Conservation (phyloP, 768 basidiomycete genomes). For the Lactarius evosmus region DNA sequence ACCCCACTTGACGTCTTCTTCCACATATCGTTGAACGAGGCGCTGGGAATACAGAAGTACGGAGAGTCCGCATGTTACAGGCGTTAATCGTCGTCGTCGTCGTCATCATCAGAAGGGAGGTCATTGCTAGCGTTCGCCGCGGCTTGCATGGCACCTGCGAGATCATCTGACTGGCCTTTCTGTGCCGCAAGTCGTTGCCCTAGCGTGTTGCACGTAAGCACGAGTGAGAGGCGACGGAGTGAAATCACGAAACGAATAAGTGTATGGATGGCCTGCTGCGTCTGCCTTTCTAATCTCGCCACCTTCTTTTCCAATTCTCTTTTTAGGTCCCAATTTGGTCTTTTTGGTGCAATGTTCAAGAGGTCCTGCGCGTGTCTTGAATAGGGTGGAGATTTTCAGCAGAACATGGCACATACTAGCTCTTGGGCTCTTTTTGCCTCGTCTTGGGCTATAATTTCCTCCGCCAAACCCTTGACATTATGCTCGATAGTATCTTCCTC, state of each 20-base stretch:
- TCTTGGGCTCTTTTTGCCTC: conserved; percentile 83
- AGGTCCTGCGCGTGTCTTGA: conserved; percentile 58
- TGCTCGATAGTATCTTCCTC: conserved; percentile 87
- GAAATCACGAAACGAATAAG: conserved; percentile 68
- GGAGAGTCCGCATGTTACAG: conserved; percentile 1
- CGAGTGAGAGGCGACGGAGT: neutral
- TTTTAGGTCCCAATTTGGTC: conserved; percentile 95
- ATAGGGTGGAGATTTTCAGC: conserved; percentile 4
- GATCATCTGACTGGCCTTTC: conserved; percentile 74
- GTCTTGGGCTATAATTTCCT: conserved; percentile 82
- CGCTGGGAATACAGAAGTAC: conserved; percentile 4
- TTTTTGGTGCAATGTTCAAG: conserved; percentile 96
- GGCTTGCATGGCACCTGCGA: conserved; percentile 81
- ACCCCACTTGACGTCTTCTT: conserved; percentile 21
- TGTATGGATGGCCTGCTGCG: conserved; percentile 88
- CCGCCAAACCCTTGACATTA: conserved; percentile 77
- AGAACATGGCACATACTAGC: conserved; percentile 52
- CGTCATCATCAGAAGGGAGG: conserved; percentile 46
- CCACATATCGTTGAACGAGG: conserved; percentile 1
- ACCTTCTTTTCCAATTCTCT: conserved; percentile 90
- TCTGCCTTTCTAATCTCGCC: conserved; percentile 83
- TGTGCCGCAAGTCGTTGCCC: conserved; percentile 78
- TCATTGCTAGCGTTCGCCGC: conserved; percentile 55
- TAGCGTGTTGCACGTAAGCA: conserved; percentile 32
- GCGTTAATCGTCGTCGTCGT: conserved; percentile 55